phyloP scores from a whole-genome alignment of 2,329 filamentous ascomycete species.

The Talaromyces pinophilus region DNA sequence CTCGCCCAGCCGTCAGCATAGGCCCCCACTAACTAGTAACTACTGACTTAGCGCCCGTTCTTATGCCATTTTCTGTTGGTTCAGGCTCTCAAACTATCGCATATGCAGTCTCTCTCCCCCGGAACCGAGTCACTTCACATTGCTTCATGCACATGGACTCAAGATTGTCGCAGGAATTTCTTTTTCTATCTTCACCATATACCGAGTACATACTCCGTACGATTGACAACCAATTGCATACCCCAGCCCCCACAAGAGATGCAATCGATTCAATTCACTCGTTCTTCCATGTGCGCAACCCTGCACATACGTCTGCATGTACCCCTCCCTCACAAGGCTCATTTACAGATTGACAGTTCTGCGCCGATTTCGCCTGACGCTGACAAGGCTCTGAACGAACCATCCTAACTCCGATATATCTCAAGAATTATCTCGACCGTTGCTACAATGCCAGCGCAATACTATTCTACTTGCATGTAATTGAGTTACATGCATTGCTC shows the following conservation, averaged over 20 bases:
- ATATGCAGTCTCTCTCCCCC: not conserved
- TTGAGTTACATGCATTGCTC: not conserved
- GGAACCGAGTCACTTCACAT: not conserved
- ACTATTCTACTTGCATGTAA: not conserved
- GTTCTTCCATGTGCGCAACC: not conserved
- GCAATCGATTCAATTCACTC: not conserved
- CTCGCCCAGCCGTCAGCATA: not conserved
- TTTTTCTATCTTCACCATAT: not conserved
- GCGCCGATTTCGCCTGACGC: not conserved
- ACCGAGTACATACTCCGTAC: not conserved
- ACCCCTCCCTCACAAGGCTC: slow-evolving; percentile 1
- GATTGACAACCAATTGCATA: not conserved
- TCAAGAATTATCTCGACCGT: not conserved
- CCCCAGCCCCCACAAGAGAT: slow-evolving; percentile 3
- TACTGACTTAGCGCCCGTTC: not conserved
- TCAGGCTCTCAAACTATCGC: not conserved
- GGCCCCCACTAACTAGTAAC: not conserved
- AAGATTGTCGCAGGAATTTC: not conserved
- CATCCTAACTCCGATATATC: not conserved
- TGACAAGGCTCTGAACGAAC: not conserved
- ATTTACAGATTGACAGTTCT: not conserved
- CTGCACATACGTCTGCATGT: not conserved
- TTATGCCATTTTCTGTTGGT: not conserved
- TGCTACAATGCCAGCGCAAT: not conserved
- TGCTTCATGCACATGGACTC: not conserved